Base-by-base conservation (phyloP, 2,329 filamentous ascomycete species). In the Helicocarpus griseus region DNA sequence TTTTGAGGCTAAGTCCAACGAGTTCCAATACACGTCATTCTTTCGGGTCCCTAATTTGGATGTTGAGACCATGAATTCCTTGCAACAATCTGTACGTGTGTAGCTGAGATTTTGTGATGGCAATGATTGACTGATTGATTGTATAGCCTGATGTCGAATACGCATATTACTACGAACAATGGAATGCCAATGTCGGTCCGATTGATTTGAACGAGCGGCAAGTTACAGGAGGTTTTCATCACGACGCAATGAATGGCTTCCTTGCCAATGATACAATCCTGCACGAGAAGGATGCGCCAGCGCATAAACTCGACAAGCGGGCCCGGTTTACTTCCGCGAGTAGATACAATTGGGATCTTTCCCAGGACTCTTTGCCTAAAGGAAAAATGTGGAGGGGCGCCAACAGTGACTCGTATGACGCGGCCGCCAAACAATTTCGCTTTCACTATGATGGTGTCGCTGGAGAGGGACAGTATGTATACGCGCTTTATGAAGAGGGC, bases 11-110 rank as follows among this genome's bases (percentile, higher is more conserved):
- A 47, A 21, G 26, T 46, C 43, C 6, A 14, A n/a, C 2, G n/a
- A 7, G 26, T 14, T 33, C 19, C 26, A 35, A 6, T 22, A 9
- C 7, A 17, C 24, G 24, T 6, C 14, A 46, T 46, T 46, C 17
- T 19, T 46, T 33, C 29, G 43, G 43, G 13, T 46, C 19, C 43
- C 43, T 46, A 29, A n/a, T 4, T 46, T 46, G 43, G 43, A 46
- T 7, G 22, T 29, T 21, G 43, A 46, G 24, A 46, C 43, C 26
- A 33, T 46, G 43, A 19, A 46, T 5, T 3, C 5, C 43, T 33
- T 46, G 43, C n/a, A 29, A 31, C 1, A 46, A 46, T 46, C 43
- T 33, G 43, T 46, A 46, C 4, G 43, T 2, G 21, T 24, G 33
- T 5, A 5, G 6, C 9, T 26, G 6, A 45, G 44, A 47, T 19